A percentile compares a stretch with the other conserved stretches of the same genome.
phyloP scores from a whole-genome alignment of 2,329 filamentous ascomycete genomes.

The Sporothrix sp. region DNA sequence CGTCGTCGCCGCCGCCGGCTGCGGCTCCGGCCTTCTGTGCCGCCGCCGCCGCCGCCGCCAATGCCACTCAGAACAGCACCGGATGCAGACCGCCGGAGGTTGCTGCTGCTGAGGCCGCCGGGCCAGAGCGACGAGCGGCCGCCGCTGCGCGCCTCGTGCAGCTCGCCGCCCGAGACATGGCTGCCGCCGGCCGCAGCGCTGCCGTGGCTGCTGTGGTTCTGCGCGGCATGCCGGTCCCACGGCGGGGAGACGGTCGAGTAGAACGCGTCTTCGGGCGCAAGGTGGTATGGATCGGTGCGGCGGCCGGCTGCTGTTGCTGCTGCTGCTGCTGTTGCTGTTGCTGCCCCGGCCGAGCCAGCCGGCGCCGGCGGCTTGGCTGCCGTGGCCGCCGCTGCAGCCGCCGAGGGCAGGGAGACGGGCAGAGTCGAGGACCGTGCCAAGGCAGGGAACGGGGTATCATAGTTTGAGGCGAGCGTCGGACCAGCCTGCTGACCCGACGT shows the following conservation, averaged over 20 bases:
- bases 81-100: slow-evolving; percentile 4
- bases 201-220: not conserved
- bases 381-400: not conserved
- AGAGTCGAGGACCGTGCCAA: slow-evolving; percentile 33
- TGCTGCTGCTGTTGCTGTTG: slow-evolving; percentile 18
- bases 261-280: slow-evolving; percentile 80
- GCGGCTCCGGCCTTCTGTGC: slow-evolving; percentile 49
- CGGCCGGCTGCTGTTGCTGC: not conserved
- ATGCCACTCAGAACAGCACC: slow-evolving; percentile 19
- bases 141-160: not conserved
- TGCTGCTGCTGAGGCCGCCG: slow-evolving; percentile 21
- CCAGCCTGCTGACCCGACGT: not conserved
- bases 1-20: slow-evolving; percentile 57
- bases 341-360: not conserved
- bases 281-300: slow-evolving; percentile 52
- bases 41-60: slow-evolving; percentile 29
- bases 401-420: slow-evolving; percentile 24
- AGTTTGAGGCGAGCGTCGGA: slow-evolving; percentile 15
- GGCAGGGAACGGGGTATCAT: slow-evolving; percentile 21
- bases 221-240: slow-evolving; percentile 31
- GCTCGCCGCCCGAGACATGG: slow-evolving; percentile 3
- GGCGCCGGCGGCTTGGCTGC: slow-evolving; percentile 1
- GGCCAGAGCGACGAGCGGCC: slow-evolving; percentile 9
- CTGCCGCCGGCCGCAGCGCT: not conserved
- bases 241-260: slow-evolving; percentile 49